Conservation (phyloP, 306 rosid genomes). For the Fragaria nilgerrensis region DNA sequence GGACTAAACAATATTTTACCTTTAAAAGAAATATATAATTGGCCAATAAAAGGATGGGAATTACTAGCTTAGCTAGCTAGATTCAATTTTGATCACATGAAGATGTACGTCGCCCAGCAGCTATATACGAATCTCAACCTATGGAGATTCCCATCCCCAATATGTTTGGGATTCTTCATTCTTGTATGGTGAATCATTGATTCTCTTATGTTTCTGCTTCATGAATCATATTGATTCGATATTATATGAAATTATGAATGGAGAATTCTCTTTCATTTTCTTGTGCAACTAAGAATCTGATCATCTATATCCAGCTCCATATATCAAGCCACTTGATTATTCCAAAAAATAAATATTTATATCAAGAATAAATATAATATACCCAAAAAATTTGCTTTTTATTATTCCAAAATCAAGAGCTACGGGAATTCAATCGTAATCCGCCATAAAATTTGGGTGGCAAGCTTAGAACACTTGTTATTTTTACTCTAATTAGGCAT, state of each 20-base stretch:
- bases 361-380: not conserved
- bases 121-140: not conserved
- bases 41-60: not conserved
- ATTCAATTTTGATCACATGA: not conserved
- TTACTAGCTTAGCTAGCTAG: not conserved
- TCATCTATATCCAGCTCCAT: not conserved
- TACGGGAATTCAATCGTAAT: not conserved
- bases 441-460: not conserved
- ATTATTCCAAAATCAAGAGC: not conserved
- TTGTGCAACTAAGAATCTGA: not conserved
- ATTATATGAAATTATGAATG: not conserved
- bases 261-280: not conserved
- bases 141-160: not conserved
- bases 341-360: not conserved
- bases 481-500: not conserved
- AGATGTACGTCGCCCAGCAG: not conserved
- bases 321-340: not conserved
- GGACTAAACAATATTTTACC: too few relatives aligned
- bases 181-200: not conserved
- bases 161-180: not conserved
- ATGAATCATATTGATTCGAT: conserved; percentile 4
- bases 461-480: not conserved
- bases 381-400: not conserved
- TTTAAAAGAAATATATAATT: too few relatives aligned
- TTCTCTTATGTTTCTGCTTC: conserved; percentile 14